Evolutionary conservation across 441 rosid species (phyloP).

Genomic region (Eutrema salsugineum): DNA sequence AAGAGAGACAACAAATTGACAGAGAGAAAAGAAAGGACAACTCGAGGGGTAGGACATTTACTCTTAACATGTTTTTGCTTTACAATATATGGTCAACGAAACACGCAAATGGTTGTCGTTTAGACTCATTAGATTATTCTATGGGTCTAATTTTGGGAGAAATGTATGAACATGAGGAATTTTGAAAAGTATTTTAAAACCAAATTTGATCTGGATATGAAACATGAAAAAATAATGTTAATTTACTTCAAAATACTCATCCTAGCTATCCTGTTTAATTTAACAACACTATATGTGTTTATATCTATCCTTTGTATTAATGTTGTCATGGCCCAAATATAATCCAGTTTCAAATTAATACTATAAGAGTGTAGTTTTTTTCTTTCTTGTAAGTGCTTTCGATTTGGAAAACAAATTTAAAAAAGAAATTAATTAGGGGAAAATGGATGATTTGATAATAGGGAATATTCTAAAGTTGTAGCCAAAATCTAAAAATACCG

Average conservation of each 20-base stretch:
- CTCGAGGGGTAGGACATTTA: conserved; percentile 18
- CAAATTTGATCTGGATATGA: background rate
- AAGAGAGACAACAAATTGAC: conserved; percentile 5
- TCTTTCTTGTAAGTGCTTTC: background rate
- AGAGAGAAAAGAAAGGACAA: conserved; percentile 9
- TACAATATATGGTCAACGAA: conserved; percentile 16
- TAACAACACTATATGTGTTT: background rate
- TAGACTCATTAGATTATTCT: background rate
- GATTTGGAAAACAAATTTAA: background rate
- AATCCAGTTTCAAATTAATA: background rate
- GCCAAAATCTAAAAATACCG: too few relatives aligned
- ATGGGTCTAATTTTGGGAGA: background rate
- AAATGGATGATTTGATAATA: background rate
- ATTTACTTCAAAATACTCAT: background rate
- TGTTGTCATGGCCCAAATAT: background rate
- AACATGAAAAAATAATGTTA: background rate
- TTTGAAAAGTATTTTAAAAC: background rate
- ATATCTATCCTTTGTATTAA: background rate
- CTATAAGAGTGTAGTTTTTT: background rate
- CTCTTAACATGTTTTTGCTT: conserved; percentile 11
- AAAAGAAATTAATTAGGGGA: background rate
- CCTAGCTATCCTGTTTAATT: background rate
- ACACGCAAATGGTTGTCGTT: conserved; percentile 17
- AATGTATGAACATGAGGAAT: background rate
- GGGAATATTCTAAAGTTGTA: too few relatives aligned